Evolutionary conservation across 2,329 filamentous ascomycete species (phyloP), one percentile per base, ranked within the genome.

Genomic region (Colletotrichum falcatum): DNA sequence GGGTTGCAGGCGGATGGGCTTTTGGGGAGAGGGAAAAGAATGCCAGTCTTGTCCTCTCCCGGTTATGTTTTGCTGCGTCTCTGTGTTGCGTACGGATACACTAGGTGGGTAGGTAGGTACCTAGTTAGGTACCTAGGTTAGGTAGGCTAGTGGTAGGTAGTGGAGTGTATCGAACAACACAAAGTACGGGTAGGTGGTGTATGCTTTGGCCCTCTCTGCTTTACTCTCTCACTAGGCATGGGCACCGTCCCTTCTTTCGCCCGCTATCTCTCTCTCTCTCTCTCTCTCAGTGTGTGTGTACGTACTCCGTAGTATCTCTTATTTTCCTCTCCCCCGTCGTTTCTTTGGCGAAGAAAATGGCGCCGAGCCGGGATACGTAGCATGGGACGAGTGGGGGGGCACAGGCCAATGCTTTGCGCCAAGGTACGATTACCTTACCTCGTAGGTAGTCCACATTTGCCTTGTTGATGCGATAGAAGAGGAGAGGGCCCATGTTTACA

Each of bases 341-440:
- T 49, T 49, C n/a, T 8, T 26, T 61, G 18, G 26, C 18, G 30
- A 14, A 49, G 30, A 23, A 35, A 49, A 61, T 61, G 33, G 46
- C 46, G 26, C 30, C 26, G 44, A 18, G 39, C 26, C 18, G n/a
- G n/a, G n/a, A n/a, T 26, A 23, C 8, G 26, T 2, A 16, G 28
- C 56, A 48, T 49, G 48, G 46, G 11, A 11, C 30, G 5, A 39
- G 30, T 49, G 44, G 46, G 26, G 44, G 35, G 16, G 23, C 37
- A 49, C 59, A 49, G 46, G 59, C 59, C 59, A 61, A 61, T 61
- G 35, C 59, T 12, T 12, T 61, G 44, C 44, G 59, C 33, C 26
- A 51, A 61, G 33, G 59, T 39, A 61, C n/a, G n/a, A n/a, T n/a
- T n/a, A n/a, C 46, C 59, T 61, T 28, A n/a, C 37, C 54, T 56